Percentiles rank a stretch among this genome's conserved stretches.
Conservation (phyloP, 2,329 filamentous ascomycete genomes). For the Cordyceps fumosorosea region DNA sequence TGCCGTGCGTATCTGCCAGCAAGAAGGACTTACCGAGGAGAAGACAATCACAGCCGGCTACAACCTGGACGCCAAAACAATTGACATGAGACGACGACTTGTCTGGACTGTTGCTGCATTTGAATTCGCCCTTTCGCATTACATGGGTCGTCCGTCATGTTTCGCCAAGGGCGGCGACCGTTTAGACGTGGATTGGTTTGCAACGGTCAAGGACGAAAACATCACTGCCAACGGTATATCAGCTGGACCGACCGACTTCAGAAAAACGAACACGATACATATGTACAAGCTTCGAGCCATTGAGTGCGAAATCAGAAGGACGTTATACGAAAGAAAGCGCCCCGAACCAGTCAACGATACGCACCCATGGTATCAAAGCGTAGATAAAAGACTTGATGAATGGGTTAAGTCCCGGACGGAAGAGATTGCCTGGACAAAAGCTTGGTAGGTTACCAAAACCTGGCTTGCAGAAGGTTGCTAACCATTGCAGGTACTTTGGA, state of each 20-base stretch:
- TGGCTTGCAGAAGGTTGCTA: slow-evolving; percentile 5
- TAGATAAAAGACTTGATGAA: slow-evolving; percentile 69
- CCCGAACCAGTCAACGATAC: slow-evolving; percentile 68
- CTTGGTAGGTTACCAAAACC: slow-evolving; percentile 57
- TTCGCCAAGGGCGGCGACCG: slow-evolving; percentile 78
- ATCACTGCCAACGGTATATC: slow-evolving; percentile 74
- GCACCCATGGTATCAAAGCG: slow-evolving; percentile 80
- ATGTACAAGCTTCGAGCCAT: slow-evolving; percentile 86
- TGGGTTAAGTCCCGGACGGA: slow-evolving; percentile 74
- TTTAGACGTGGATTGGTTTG: slow-evolving; percentile 80
- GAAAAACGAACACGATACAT: slow-evolving; percentile 85
- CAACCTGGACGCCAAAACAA: slow-evolving; percentile 61
- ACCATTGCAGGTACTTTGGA: slow-evolving; percentile 48
- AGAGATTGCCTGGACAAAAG: slow-evolving; percentile 63
- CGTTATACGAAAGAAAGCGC: slow-evolving; percentile 78
- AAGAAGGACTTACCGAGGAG: slow-evolving; percentile 81
- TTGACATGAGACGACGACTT: slow-evolving; percentile 83
- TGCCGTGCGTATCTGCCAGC: slow-evolving; percentile 80
- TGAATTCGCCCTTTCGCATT: slow-evolving; percentile 83
- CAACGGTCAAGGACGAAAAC: slow-evolving; percentile 71
- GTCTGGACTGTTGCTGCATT: slow-evolving; percentile 85
- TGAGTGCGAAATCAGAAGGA: slow-evolving; percentile 81
- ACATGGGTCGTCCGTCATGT: slow-evolving; percentile 77
- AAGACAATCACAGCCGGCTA: slow-evolving; percentile 69
- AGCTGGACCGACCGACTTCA: slow-evolving; percentile 64